Base-by-base conservation (phyloP, 768 basidiomycete species). In the Mycena amicta region DNA sequence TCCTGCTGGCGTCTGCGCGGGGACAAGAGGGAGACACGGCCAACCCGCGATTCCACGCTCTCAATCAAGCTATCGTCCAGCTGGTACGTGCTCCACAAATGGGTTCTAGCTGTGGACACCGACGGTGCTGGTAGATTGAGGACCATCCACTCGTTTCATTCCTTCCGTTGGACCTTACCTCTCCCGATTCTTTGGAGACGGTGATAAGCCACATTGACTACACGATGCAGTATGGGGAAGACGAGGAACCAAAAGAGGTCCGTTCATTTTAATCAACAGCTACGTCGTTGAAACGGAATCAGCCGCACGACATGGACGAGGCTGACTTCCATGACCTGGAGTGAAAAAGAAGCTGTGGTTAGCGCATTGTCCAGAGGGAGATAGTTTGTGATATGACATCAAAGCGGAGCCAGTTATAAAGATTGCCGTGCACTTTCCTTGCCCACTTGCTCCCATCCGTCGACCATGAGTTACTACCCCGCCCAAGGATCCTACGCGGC, bases 101-200 rank as follows among this genome's bases (percentile, higher is more conserved):
- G 23, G 20, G 18, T 28, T 37, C 53, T 49, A 33, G 50, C 52
- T 61, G 45, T 25, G n/a, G n/a, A n/a, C n/a, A n/a, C n/a, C n/a
- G n/a, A n/a, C n/a, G n/a, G n/a, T 55, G 56, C 23, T 55, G 31
- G 43, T 67, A 98, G 96, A 98, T 99, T 71, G 95, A 98, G 71
- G 97, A 98, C 72, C 95, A 98, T 71, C 97, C 96, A 27, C 83
- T 99, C 39, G 97, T 99, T 22, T 95, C 94, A 2, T 99, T 99
- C 79, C 75, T 99, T 33, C 95, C 97, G 3, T 82, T 99, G 39
- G 94, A 99, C 74, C 84, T 98, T 30, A 87, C 93, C 16, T 85
- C 86, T 61, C 84, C 94, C 50, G 93, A 97, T 66, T 95, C 94
- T 1, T 80, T 99, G 52, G 92, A 93, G 68, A 88, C 85, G 2